phyloP scores from a whole-genome alignment of 306 rosid species.

The Cotoneaster glaucophyllus region DNA sequence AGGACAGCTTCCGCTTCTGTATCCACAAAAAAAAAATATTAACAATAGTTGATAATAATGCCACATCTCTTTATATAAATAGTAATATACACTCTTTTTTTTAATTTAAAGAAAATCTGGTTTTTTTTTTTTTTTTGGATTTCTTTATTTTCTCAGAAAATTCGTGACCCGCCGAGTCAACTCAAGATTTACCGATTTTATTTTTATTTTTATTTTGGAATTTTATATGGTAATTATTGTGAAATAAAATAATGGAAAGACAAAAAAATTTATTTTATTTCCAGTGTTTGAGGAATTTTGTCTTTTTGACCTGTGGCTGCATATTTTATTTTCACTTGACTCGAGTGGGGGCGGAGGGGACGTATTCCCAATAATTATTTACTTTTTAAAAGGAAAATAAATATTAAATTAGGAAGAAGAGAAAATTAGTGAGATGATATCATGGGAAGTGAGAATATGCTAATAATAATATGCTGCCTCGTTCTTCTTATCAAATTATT shows the following conservation, averaged over 20 bases:
- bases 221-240: background rate
- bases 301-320: background rate
- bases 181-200: background rate
- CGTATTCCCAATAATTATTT: constrained; percentile 16
- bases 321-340: constrained; percentile 3
- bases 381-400: constrained; percentile 12
- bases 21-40: constrained; percentile 47
- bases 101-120: background rate
- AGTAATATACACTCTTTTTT: background rate
- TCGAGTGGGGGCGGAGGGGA: background rate
- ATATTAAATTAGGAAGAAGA: constrained; percentile 6
- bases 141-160: background rate
- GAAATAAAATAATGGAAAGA: background rate
- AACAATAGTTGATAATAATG: background rate
- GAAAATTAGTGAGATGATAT: constrained; percentile 16
- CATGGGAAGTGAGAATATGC: constrained; percentile 42
- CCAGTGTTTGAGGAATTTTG: constrained; percentile 5
- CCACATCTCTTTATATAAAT: background rate
- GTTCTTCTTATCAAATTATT: background rate
- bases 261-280: background rate
- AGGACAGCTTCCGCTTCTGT: constrained; percentile 43
- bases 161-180: background rate
- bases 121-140: background rate
- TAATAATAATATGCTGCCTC: constrained; percentile 11
- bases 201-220: background rate